Evolutionary conservation across 2,329 filamentous ascomycete genomes (phyloP).

Genomic region (Sodiomyces alkalinus): DNA sequence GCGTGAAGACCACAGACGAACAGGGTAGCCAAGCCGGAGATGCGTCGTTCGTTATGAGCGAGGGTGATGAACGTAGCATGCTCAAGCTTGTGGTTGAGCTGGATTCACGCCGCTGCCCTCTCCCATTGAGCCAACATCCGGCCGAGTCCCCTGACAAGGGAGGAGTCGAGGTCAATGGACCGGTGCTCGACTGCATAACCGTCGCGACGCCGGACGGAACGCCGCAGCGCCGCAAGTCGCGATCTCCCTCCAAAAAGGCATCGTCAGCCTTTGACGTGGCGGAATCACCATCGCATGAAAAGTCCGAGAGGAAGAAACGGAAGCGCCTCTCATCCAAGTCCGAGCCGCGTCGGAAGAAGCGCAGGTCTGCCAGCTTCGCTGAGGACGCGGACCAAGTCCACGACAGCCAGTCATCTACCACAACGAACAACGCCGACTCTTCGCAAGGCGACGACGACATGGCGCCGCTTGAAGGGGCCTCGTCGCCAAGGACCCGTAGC

Average conservation of each 20-base stretch:
- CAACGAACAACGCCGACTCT: not conserved
- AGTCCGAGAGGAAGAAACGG: conserved; percentile 12
- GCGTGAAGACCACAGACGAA: too few relatives aligned
- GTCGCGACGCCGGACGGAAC: conserved; percentile 9
- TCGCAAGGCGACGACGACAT: not conserved
- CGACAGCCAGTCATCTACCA: conserved; percentile 4
- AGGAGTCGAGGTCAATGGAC: conserved; percentile 5
- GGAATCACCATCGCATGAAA: conserved; percentile 11
- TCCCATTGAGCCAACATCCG: conserved; percentile 10
- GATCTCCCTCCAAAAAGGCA: too few relatives aligned
- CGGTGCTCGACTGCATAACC: conserved; percentile 17
- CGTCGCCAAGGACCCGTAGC: not conserved
- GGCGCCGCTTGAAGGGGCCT: not conserved
- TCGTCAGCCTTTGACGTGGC: too few relatives aligned
- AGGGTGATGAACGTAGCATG: conserved; percentile 31
- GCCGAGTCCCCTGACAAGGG: conserved; percentile 16
- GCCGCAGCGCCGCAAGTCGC: conserved; percentile 1
- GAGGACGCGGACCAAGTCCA: conserved; percentile 10
- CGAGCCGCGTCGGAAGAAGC: conserved; percentile 13
- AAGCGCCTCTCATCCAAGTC: conserved; percentile 13
- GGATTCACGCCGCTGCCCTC: conserved; percentile 23
- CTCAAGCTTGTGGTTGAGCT: conserved; percentile 33
- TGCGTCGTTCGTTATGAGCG: conserved; percentile 25
- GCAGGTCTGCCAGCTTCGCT: conserved; percentile 5
- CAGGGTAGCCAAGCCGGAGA: too few relatives aligned